Conservation (phyloP, 306 rosid species). For the Acacia melanoxylon region DNA sequence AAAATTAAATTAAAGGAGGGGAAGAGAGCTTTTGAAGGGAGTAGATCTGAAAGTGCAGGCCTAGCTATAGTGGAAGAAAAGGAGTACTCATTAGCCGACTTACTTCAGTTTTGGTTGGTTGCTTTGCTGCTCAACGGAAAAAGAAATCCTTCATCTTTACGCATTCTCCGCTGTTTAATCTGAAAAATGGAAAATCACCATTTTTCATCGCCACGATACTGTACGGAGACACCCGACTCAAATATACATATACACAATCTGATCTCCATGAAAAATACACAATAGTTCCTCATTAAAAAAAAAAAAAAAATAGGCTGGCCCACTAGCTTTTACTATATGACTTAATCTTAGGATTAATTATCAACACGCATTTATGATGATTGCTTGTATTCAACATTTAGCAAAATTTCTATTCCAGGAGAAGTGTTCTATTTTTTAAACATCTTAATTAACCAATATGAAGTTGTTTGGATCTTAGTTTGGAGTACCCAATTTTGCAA, state of each 20-base stretch:
- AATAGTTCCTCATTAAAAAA: neutral
- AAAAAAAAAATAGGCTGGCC: neutral
- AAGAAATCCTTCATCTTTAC: conserved; percentile 12
- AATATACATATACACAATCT: neutral
- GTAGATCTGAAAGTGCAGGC: conserved; percentile 9
- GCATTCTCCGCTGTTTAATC: conserved; percentile 18
- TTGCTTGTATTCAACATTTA: neutral
- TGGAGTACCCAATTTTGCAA: neutral
- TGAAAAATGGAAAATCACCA: neutral
- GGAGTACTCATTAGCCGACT: conserved; percentile 1
- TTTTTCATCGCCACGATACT: neutral
- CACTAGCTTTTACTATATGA: neutral
- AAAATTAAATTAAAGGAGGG: neutral
- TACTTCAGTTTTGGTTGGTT: conserved; percentile 5
- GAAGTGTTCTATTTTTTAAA: neutral
- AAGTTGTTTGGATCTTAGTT: neutral
- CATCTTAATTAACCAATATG: neutral
- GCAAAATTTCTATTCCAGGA: neutral
- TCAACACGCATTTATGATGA: neutral
- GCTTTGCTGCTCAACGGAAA: neutral
- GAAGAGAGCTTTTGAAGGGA: conserved; percentile 11
- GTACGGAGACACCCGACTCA: neutral
- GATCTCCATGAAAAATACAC: neutral
- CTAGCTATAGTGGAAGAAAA: conserved; percentile 21
- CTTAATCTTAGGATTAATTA: neutral